A percentile compares a stretch with the other conserved stretches of the same genome.
phyloP scores from a whole-genome alignment of 108 stramenopile genomes.

The Nitzschia inconspicua region DNA sequence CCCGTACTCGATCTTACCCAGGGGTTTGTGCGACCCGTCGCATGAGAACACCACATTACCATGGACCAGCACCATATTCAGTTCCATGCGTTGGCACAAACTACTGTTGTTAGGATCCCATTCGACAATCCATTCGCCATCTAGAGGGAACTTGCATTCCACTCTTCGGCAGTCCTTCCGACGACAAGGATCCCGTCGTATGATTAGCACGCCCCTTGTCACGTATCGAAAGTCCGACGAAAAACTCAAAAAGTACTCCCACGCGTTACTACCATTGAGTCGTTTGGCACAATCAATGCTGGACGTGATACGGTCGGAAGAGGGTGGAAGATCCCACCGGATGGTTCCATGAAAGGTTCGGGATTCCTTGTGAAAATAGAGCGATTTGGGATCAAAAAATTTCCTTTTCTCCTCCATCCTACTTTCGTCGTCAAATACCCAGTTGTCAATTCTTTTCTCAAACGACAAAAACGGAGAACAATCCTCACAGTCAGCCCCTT shows the following conservation, averaged over 20 bases:
- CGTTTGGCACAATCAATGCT: not conserved
- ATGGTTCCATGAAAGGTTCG: slow-evolving; percentile 43
- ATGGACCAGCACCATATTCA: slow-evolving; percentile 7
- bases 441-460: not conserved
- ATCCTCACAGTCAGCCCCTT: not conserved
- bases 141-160: slow-evolving; percentile 30
- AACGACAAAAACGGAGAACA: not conserved
- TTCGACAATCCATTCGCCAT: slow-evolving; percentile 46
- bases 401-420: not conserved
- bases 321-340: slow-evolving; percentile 10
- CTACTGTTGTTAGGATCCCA: slow-evolving; percentile 1
- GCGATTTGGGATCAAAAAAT: slow-evolving; percentile 21
- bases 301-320: not conserved
- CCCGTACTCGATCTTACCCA: not conserved
- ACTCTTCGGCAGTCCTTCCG: not conserved
- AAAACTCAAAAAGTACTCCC: slow-evolving; percentile 32
- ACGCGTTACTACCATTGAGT: slow-evolving; percentile 3
- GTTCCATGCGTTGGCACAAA: not conserved
- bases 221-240: slow-evolving; percentile 40
- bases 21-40: slow-evolving; percentile 1
- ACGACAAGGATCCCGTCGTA: not conserved
- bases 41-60: slow-evolving; percentile 4
- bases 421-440: not conserved
- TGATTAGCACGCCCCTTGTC: slow-evolving; percentile 27
- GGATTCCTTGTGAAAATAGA: slow-evolving; percentile 37